These are phyloP conservation scores for Pestalotiopsis sp. DNA, from an alignment of 2,329 filamentous ascomycete genomes.

Conservation along the genomic window DNA sequence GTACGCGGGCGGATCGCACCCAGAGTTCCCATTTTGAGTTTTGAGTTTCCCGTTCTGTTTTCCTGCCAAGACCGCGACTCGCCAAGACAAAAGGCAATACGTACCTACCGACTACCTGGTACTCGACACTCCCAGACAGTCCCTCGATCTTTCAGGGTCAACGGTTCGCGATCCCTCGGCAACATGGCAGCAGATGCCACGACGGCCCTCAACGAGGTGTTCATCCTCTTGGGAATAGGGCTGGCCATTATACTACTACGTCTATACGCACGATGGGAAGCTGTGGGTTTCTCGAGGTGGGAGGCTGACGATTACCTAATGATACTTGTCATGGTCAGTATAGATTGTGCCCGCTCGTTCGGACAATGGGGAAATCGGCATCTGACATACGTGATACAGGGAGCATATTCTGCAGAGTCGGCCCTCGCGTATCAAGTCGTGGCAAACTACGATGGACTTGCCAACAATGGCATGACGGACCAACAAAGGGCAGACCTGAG, in stretches of 20 bases:
- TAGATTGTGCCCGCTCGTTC: not conserved
- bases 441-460: slow-evolving; percentile 30
- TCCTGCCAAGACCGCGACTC: not conserved
- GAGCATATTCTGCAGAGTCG: slow-evolving; percentile 28
- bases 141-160: too few relatives aligned
- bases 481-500: slow-evolving; percentile 27
- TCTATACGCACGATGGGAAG: not conserved
- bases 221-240: not conserved
- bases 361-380: too few relatives aligned
- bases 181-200: not conserved
- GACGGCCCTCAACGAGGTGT: not conserved
- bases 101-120: not conserved
- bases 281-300: not conserved
- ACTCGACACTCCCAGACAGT: too few relatives aligned
- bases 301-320: slow-evolving; percentile 4
- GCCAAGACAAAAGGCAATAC: not conserved
- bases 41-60: not conserved
- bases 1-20: not conserved
- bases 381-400: slow-evolving; percentile 17
- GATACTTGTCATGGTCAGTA: slow-evolving; percentile 1
- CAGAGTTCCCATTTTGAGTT: not conserved
- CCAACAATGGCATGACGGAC: slow-evolving; percentile 37
- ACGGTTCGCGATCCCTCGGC: not conserved
- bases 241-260: not conserved
- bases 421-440: slow-evolving; percentile 33